Evolutionary conservation across 352 stramenopile species (phyloP), one percentile per base, ranked within the genome.

Genomic region (Pythium inflatum): DNA sequence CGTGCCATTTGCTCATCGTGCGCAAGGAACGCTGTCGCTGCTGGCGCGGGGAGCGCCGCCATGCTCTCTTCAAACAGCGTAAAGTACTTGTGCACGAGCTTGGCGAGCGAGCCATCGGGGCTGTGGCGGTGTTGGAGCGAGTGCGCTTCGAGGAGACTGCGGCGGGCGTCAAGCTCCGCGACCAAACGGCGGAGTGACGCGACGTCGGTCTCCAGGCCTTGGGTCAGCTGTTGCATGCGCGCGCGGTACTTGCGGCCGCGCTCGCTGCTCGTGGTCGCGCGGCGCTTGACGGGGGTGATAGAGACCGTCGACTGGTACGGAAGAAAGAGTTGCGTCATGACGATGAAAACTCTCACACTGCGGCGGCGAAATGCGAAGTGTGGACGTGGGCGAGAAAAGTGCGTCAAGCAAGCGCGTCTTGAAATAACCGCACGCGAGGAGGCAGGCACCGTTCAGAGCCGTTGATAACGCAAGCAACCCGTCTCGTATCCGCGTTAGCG

Each of bases 161-260:
- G 56, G 5, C 48, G 56, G 18, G 53, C 18, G 3, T 67, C 36
- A 1, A 67, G 40, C 30, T 72, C 25, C 0, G 28, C n/a, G n/a
- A 72, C 57, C n/a, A 28, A n/a, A 33, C 73, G 72, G 7, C 78
- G 70, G 22, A 78, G 74, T 53, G 77, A 30, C 33, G 75, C 64
- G n/a, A 72, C 67, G 46, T 79, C 62, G 18, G 55, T 61, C 20
- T 77, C 67, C 46, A 79, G 80, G 61, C 72, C 71, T 16, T 70
- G 61, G 34, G 43, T 60, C 12, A 66, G 82, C 36, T 75, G 71
- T 18, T 25, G 48, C 57, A 83, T 82, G 49, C 62, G 62, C 22
- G 51, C 68, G 16, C 68, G 60, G 61, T 70, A 75, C 28, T 68
- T 60, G 51, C 62, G 62, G 22, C 62, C 62, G 30, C 62, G 62